These are phyloP conservation scores for Plectranthus barbatus DNA, from an alignment of 257 asterid genomes.

Conservation along the genomic window DNA sequence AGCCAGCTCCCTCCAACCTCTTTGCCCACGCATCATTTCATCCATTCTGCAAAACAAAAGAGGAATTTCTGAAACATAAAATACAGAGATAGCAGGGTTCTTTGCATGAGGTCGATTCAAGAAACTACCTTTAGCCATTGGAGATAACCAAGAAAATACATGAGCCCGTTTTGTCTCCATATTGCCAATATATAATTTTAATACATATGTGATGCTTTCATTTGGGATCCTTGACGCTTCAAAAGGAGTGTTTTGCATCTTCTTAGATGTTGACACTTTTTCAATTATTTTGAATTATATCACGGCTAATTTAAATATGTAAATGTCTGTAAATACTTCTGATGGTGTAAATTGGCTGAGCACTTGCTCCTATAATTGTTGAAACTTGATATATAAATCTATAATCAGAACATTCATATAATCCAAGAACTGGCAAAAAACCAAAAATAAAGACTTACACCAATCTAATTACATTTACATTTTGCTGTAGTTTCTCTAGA, in stretches of 20 bases:
- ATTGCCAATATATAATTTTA: not conserved
- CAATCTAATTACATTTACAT: not conserved
- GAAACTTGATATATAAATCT: no score
- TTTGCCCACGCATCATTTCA: constrained; percentile 99
- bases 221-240: not conserved
- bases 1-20: constrained; percentile 99
- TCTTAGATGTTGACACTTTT: not conserved
- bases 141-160: not conserved
- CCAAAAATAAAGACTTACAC: not conserved
- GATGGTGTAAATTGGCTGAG: not conserved
- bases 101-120: not conserved
- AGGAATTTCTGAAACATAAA: no score
- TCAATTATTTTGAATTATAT: not conserved
- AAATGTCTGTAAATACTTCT: not conserved
- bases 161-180: not conserved
- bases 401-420: not conserved
- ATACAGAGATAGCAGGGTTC: not conserved
- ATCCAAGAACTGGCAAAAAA: not conserved
- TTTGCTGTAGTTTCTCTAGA: not conserved
- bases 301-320: not conserved
- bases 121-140: not conserved
- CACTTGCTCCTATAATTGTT: not conserved
- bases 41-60: constrained; percentile 96
- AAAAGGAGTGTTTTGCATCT: not conserved
- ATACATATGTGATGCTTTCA: not conserved